A percentile compares a stretch with the other conserved stretches of the same genome.
phyloP scores from a whole-genome alignment of 305 asterid genomes.

The Coffea humblotiana region DNA sequence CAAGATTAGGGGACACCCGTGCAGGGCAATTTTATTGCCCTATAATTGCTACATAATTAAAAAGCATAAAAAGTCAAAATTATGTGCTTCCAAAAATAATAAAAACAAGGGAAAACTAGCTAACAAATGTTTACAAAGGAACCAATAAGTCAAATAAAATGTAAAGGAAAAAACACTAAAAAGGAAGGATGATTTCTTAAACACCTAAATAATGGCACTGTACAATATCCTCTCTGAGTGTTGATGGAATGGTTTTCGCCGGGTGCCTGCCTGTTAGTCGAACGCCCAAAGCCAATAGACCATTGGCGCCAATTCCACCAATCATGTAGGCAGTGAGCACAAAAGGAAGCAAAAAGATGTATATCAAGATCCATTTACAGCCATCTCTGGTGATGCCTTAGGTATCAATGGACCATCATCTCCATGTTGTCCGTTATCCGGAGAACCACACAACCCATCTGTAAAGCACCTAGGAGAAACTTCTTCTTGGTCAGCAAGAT shows the following conservation, averaged over 20 bases:
- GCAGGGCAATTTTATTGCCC: conserved; percentile 28
- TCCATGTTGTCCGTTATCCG: conserved; percentile 44
- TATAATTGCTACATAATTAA: conserved; percentile 17
- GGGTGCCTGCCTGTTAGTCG: conserved; percentile 6
- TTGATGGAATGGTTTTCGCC: conserved; percentile 26
- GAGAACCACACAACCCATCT: conserved; percentile 43
- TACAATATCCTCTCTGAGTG: conserved; percentile 69
- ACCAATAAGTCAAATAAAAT: conserved; percentile 16
- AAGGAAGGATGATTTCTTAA: conserved; percentile 19
- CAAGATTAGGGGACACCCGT: conserved; percentile 16
- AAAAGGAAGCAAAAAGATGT: conserved; percentile 4
- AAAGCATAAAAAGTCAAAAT: background rate
- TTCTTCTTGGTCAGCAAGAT: conserved; percentile 35
- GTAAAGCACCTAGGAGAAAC: conserved; percentile 41
- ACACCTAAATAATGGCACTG: conserved; percentile 58
- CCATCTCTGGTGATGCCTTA: conserved; percentile 76
- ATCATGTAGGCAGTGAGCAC: conserved; percentile 18
- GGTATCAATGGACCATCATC: conserved; percentile 53
- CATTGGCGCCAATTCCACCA: conserved; percentile 12
- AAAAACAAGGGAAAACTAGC: conserved; percentile 16
- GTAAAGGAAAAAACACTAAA: background rate
- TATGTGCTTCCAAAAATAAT: background rate
- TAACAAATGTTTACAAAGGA: conserved; percentile 23
- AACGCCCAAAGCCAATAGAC: conserved; percentile 10
- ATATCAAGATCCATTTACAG: conserved; percentile 74